Percentiles rank a stretch among this genome's conserved stretches.
Conservation (phyloP, 139 green algal genomes). For the Haematococcus lacustris region DNA sequence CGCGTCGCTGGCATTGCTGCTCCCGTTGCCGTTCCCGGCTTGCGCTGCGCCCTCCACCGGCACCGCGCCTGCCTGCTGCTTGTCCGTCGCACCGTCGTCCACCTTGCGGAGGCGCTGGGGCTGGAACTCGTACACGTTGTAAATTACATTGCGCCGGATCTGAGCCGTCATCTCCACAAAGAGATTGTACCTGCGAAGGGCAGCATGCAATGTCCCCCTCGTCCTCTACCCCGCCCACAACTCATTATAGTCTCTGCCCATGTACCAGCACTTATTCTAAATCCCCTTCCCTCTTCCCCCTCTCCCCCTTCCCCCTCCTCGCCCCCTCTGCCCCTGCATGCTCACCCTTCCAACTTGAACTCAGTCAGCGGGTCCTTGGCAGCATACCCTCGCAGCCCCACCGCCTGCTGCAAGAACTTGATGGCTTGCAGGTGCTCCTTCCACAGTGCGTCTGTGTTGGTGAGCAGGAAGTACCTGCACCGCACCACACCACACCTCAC, state of each 20-base stretch:
- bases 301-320: too few relatives aligned
- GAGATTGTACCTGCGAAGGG: constrained; percentile 41
- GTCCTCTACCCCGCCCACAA: neutral
- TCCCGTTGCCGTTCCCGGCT: neutral
- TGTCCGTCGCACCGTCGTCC: constrained; percentile 4
- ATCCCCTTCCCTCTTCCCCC: too few relatives aligned
- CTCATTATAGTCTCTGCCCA: too few relatives aligned
- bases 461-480: constrained; percentile 86
- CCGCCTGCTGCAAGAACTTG: constrained; percentile 96
- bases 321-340: too few relatives aligned
- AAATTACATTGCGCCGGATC: constrained; percentile 96
- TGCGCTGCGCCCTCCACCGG: neutral
- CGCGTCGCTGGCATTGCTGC: neutral
- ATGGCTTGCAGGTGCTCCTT: constrained; percentile 97
- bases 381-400: constrained; percentile 81
- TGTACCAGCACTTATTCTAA: too few relatives aligned
- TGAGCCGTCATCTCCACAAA: constrained; percentile 60
- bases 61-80: neutral
- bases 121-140: constrained; percentile 90
- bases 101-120: constrained; percentile 27
- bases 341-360: constrained; percentile 95
- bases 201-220: neutral
- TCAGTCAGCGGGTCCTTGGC: constrained; percentile 90
- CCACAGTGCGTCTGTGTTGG: constrained; percentile 94
- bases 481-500: neutral